Base-by-base conservation (phyloP, 2,329 filamentous ascomycete genomes). In the Penicillium nordicum region DNA sequence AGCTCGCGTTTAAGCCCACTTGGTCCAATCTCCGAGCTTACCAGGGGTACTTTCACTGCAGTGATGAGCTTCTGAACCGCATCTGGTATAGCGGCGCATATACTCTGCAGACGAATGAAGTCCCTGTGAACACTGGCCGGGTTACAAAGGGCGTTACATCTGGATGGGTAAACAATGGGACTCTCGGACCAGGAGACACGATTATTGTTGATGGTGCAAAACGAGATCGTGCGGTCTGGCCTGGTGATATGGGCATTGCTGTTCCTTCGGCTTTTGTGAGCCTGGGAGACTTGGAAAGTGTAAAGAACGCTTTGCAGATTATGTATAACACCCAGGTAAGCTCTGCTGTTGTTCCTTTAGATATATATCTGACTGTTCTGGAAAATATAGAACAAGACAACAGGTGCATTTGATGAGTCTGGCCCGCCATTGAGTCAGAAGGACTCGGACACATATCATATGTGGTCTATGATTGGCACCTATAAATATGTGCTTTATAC, bases 401-500 rank as follows among this genome's bases (percentile, higher is more conserved):
- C 67, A 5, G 72, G 72, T 16, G 68, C 70, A 5, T 73, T 74
- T 52, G 68, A 67, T 37, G 72, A 74, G 54, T 71, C 71, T 4
- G 68, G 72, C 1, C 71, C 71, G 37, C 71, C 70, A 16, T 62
- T 73, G 21, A 69, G 67, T 37, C 69, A 71, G 52, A 71, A 67
- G 18, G 59, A 65, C 43, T 70, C 68, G 16, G 72, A 74, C 37
- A 73, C 71, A 8, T 73, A 73, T 53, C 72, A 73, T 48, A 76
- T 84, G 65, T 82, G 81, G 72, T 80, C 79, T 1, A 77, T 86
- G 68, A 81, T 86, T 42, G 82, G 82, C 2, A 81, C 80, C 6
- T 82, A 82, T 65, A 82, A 84, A 50, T 85, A 85, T 61, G 75
- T 83, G 43, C 72, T 84, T 2, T 85, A 78, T 61, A 80, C 81